phyloP scores from a whole-genome alignment of 129 eudicot species.

The Centella asiatica region DNA sequence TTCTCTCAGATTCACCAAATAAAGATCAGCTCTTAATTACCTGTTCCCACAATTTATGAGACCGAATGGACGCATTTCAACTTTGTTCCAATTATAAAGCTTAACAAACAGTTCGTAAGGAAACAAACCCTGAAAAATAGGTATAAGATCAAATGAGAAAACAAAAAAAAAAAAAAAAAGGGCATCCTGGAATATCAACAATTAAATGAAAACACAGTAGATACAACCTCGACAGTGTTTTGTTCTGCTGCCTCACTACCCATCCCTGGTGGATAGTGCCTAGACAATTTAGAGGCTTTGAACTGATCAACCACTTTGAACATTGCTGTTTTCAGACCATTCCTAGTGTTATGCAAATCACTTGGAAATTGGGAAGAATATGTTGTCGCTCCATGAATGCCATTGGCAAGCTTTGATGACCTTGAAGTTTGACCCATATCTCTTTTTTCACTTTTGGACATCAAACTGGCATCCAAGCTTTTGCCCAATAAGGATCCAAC shows the following conservation, averaged over 20 bases:
- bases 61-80: conserved; percentile 67
- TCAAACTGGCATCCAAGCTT: conserved; percentile 18
- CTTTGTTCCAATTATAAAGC: conserved; percentile 55
- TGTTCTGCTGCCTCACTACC: conserved; percentile 27
- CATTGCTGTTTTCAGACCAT: conserved; percentile 39
- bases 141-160: conserved; percentile 3
- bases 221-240: conserved; percentile 39
- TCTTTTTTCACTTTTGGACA: conserved; percentile 24
- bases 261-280: conserved; percentile 26
- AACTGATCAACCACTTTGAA: conserved; percentile 50
- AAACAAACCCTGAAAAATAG: conserved; percentile 51
- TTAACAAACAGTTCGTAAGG: conserved; percentile 63
- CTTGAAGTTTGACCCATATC: conserved; percentile 20
- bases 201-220: conserved; percentile 9
- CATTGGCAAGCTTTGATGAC: conserved; percentile 27
- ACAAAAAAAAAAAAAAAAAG: background rate
- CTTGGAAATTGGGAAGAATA: conserved; percentile 24
- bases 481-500: conserved; percentile 19
- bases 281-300: conserved; percentile 33
- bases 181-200: background rate
- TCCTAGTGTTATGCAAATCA: conserved; percentile 19
- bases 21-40: conserved; percentile 20
- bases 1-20: background rate
- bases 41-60: conserved; percentile 94
- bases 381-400: conserved; percentile 16